phyloP scores from a whole-genome alignment of 1,139 yeast species.

The Pichia sp. region DNA sequence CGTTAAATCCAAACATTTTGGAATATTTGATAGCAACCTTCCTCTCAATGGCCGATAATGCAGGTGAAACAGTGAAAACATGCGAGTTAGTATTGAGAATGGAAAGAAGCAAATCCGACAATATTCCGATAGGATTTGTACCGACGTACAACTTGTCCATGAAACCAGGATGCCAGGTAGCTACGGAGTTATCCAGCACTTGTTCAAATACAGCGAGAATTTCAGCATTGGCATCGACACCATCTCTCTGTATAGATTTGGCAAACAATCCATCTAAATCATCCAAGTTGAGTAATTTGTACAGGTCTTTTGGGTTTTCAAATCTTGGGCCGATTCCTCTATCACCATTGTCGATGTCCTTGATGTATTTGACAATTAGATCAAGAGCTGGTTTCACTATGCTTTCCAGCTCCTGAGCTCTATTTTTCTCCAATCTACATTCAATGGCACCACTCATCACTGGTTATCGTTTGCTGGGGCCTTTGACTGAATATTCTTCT shows the following conservation, averaged over 20 bases:
- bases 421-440: constrained; percentile 8
- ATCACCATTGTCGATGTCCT: constrained; percentile 31
- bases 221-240: constrained; percentile 23
- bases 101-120: constrained; percentile 64
- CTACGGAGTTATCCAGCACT: constrained; percentile 62
- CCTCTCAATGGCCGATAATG: constrained; percentile 68
- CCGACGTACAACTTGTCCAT: constrained; percentile 80
- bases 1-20: constrained; percentile 49
- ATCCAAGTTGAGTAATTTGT: constrained; percentile 20
- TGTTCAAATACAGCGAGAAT: constrained; percentile 47
- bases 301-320: constrained; percentile 31
- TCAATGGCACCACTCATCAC: no score
- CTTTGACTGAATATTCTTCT: no score
- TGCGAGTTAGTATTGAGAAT: constrained; percentile 78
- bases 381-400: constrained; percentile 34
- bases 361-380: constrained; percentile 33
- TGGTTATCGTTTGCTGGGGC: no score
- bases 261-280: constrained; percentile 13
- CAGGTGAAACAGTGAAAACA: constrained; percentile 83
- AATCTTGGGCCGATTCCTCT: constrained; percentile 30
- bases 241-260: constrained; percentile 14
- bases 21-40: constrained; percentile 66
- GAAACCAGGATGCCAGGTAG: constrained; percentile 85
- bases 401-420: constrained; percentile 38
- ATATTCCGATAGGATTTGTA: constrained; percentile 77